Evolutionary conservation across 2,329 filamentous ascomycete genomes (phyloP).

Genomic region (Arthrobotrys sphaeroides): DNA sequence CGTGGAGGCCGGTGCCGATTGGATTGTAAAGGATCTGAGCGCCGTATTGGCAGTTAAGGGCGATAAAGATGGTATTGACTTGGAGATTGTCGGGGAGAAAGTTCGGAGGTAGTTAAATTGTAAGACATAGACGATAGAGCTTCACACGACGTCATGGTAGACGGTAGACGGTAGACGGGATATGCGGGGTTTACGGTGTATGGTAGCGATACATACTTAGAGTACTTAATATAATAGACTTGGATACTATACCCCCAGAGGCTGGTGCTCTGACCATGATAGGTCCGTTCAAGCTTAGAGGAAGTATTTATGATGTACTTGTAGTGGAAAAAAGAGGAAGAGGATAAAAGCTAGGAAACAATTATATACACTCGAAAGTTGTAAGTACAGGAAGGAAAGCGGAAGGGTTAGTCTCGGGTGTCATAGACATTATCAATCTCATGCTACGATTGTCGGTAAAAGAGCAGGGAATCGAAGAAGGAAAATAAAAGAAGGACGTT

Average conservation of each 20-base stretch:
- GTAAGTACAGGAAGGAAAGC: slow-evolving; percentile 37
- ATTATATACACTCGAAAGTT: slow-evolving; percentile 41
- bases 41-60: slow-evolving; percentile 73
- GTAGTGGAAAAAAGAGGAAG: not conserved
- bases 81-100: slow-evolving; percentile 43
- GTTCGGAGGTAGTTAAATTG: slow-evolving; percentile 2
- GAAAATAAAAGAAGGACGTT: not conserved
- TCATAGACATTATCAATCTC: slow-evolving; percentile 53
- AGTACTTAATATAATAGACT: not conserved
- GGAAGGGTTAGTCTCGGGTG: slow-evolving; percentile 12
- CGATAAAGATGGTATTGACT: slow-evolving; percentile 66
- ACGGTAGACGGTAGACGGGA: too few species aligned
- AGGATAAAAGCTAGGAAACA: slow-evolving; percentile 21
- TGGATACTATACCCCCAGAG: not conserved
- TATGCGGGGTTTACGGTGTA: not conserved
- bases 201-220: not conserved
- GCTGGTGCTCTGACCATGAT: not conserved
- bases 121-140: not conserved
- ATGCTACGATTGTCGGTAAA: slow-evolving; percentile 7
- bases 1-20: slow-evolving; percentile 80
- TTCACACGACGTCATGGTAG: not conserved
- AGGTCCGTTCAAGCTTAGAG: not conserved
- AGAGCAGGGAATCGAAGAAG: not conserved
- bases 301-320: not conserved
- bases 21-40: slow-evolving; percentile 81